Percentiles rank a stretch among this genome's conserved stretches.
phyloP scores from a whole-genome alignment of 2,329 filamentous ascomycete species.

The Tolypocladium tropicale region DNA sequence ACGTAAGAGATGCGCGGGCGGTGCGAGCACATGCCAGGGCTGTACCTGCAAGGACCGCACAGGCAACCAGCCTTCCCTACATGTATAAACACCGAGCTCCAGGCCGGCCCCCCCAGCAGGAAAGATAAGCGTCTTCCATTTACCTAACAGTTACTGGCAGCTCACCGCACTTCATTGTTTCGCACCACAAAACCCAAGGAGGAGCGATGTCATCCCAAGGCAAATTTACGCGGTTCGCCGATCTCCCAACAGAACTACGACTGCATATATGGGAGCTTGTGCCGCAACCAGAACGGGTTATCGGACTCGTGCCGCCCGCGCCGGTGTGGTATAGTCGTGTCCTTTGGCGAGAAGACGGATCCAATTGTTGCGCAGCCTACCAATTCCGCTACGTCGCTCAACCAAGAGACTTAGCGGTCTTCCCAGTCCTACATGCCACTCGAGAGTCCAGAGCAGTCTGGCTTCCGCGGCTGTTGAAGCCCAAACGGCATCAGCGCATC shows the following conservation, averaged over 20 bases:
- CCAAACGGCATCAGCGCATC: not conserved
- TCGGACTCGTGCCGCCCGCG: not conserved
- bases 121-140: not conserved
- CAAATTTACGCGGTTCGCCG: not conserved
- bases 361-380: not conserved
- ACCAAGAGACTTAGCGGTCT: not conserved
- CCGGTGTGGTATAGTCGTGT: too few species aligned
- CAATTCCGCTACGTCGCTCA: not conserved
- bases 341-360: too few species aligned
- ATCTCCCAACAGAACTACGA: not conserved
- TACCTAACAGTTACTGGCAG: not conserved
- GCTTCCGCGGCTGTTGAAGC: not conserved
- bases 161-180: not conserved
- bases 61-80: too few species aligned
- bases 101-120: too few species aligned
- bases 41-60: too few species aligned
- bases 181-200: not conserved
- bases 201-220: not conserved
- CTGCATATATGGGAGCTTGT: not conserved
- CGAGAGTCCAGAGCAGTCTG: not conserved
- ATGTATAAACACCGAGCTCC: too few species aligned
- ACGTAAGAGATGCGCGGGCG: too few species aligned
- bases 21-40: too few species aligned
- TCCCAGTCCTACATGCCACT: not conserved
- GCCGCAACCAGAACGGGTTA: not conserved